Evolutionary conservation across 1,284 basidiomycete species (phyloP).

Genomic region (Coniferiporia weirii): DNA sequence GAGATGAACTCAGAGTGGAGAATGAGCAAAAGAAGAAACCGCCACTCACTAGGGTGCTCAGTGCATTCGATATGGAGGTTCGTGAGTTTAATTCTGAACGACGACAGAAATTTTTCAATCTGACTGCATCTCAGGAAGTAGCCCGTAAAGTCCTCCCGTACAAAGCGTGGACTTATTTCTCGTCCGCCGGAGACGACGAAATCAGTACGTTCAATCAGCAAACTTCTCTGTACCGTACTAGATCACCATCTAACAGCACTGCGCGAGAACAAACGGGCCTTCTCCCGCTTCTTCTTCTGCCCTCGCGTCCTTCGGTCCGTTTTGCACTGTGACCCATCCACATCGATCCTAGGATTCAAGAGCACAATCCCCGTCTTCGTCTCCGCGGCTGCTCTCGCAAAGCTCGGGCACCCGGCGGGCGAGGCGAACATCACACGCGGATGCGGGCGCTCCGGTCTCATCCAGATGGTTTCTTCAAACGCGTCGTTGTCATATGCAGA

Average conservation of each 20-base stretch:
- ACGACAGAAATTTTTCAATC: not conserved
- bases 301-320: conserved; percentile 75
- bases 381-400: conserved; percentile 83
- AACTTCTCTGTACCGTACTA: conserved; percentile 12
- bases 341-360: conserved; percentile 69
- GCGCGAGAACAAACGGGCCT: conserved; percentile 67
- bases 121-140: conserved; percentile 37
- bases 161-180: conserved; percentile 78
- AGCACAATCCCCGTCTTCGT: conserved; percentile 85
- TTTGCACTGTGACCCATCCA: conserved; percentile 65
- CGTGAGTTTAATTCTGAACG: conserved; percentile 4
- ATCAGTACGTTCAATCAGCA: conserved; percentile 46
- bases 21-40: conserved; percentile 56
- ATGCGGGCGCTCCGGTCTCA: conserved; percentile 64
- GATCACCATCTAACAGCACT: conserved; percentile 38
- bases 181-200: conserved; percentile 78
- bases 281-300: conserved; percentile 76
- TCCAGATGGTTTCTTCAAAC: conserved; percentile 88
- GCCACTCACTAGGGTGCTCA: conserved; percentile 63
- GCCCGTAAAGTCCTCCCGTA: conserved; percentile 64
- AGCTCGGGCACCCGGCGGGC: conserved; percentile 83
- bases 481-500: conserved; percentile 74
- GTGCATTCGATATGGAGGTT: conserved; percentile 75
- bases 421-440: conserved; percentile 82
- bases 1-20: conserved; percentile 68